Conservation (phyloP, 2,329 filamentous ascomycete species). For the Xylariaceae sp. region DNA sequence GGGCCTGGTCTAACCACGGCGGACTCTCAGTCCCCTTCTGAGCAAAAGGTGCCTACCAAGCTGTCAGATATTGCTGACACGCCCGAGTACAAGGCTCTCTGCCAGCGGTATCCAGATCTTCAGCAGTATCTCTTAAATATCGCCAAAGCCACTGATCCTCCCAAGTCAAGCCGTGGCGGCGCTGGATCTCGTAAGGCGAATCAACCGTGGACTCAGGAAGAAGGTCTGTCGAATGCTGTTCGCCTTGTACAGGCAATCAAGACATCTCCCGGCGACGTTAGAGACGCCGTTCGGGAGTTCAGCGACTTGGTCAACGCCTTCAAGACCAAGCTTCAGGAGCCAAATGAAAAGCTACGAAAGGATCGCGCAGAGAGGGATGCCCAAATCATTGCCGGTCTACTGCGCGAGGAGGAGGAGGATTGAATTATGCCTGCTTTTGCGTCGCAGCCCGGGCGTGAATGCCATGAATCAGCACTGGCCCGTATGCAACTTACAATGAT, state of each 20-base stretch:
- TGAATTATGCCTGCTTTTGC: neutral
- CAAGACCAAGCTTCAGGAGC: slow-evolving; percentile 27
- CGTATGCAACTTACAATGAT: neutral
- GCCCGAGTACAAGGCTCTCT: slow-evolving; percentile 28
- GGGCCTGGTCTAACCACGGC: neutral
- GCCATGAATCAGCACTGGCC: neutral
- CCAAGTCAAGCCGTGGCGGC: slow-evolving; percentile 10
- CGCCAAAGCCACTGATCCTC: slow-evolving; percentile 30
- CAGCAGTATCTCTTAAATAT: slow-evolving; percentile 27
- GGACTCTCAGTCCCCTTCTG: neutral
- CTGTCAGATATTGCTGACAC: slow-evolving; percentile 26
- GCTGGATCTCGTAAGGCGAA: slow-evolving; percentile 21
- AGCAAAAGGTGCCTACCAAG: slow-evolving; percentile 1
- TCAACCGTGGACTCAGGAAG: slow-evolving; percentile 51
- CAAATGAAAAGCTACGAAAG: slow-evolving; percentile 37
- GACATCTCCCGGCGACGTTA: slow-evolving; percentile 46
- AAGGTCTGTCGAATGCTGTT: slow-evolving; percentile 52
- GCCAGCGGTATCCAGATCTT: slow-evolving; percentile 28
- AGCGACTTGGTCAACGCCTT: slow-evolving; percentile 50
- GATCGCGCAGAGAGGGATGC: slow-evolving; percentile 44
- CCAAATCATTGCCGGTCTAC: slow-evolving; percentile 25
- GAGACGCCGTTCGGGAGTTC: slow-evolving; percentile 57
- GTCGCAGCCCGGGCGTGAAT: neutral
- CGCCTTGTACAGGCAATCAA: slow-evolving; percentile 47
- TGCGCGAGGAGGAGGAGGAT: slow-evolving; percentile 16